Conservation (phyloP, 108 stramenopile genomes). For the Fistulifera pelliculosa region DNA sequence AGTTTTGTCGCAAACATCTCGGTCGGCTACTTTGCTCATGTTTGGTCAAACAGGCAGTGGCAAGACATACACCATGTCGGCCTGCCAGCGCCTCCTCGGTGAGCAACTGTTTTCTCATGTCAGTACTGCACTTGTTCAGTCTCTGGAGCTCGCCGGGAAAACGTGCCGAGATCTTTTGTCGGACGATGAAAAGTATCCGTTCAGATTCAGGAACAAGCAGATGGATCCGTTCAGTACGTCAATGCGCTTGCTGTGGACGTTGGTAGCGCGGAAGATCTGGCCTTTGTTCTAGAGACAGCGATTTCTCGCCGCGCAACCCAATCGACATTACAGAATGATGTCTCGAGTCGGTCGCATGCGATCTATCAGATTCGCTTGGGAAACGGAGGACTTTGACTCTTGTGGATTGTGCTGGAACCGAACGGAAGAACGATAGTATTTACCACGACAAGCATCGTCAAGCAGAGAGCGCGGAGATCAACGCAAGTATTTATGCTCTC, state of each 20-base stretch:
- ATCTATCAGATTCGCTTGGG: slow-evolving; percentile 1
- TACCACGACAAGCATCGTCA: slow-evolving; percentile 35
- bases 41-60: slow-evolving; percentile 70
- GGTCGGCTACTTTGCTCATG: slow-evolving; percentile 24
- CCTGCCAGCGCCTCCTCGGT: neutral
- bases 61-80: slow-evolving; percentile 46
- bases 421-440: slow-evolving; percentile 55
- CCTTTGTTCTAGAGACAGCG: neutral
- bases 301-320: neutral
- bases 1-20: neutral
- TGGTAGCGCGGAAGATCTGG: neutral
- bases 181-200: neutral
- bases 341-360: slow-evolving; percentile 10
- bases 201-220: slow-evolving; percentile 1
- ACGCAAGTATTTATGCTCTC: slow-evolving; percentile 53
- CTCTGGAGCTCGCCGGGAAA: neutral
- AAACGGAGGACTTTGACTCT: slow-evolving; percentile 42
- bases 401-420: slow-evolving; percentile 77
- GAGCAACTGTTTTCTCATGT: slow-evolving; percentile 1
- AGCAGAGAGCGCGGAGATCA: slow-evolving; percentile 72
- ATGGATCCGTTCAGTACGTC: neutral
- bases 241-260: neutral
- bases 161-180: too few species aligned
- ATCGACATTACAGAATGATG: neutral
- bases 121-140: neutral